Percentiles rank a stretch among this genome's conserved stretches.
Evolutionary conservation across 73 alveolate genomes (phyloP).

Genomic region (Paramecium sexaurelia): DNA sequence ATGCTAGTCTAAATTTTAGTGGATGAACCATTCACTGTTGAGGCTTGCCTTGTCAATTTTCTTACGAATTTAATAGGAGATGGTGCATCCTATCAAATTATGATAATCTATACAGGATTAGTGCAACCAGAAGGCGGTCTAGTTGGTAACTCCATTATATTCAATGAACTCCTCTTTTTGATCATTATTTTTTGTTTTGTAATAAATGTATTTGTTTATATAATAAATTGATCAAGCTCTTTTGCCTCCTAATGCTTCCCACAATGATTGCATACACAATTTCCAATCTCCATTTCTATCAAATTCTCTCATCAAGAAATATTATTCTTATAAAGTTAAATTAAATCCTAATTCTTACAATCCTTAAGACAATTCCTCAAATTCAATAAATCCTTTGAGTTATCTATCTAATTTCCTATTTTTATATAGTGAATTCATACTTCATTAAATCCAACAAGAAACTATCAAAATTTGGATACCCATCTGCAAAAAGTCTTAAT

Average conservation of each 20-base stretch:
- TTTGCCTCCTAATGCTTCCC: constrained; percentile 53
- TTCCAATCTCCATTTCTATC: constrained; percentile 55
- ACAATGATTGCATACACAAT: constrained; percentile 38
- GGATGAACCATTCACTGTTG: neutral
- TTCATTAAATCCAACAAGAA: constrained; percentile 20
- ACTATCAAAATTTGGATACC: neutral
- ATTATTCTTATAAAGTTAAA: constrained; percentile 38
- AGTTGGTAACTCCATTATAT: neutral
- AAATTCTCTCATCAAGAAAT: constrained; percentile 44
- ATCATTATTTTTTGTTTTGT: constrained; percentile 23
- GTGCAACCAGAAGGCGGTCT: neutral
- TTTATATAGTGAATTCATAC: neutral
- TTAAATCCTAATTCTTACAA: constrained; percentile 40
- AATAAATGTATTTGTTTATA: neutral
- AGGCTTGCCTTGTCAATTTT: neutral
- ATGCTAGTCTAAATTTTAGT: neutral
- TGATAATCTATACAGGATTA: neutral
- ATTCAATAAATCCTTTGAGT: neutral
- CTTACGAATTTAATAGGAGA: neutral
- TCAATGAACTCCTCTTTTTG: neutral
- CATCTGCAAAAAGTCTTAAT: constrained; percentile 27
- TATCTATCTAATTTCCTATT: constrained; percentile 23
- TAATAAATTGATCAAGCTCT: neutral
- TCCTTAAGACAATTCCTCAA: constrained; percentile 35
- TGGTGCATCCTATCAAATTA: neutral